Evolutionary conservation across 2,329 filamentous ascomycete species (phyloP).

Genomic region (Trichophyton verrucosum): DNA sequence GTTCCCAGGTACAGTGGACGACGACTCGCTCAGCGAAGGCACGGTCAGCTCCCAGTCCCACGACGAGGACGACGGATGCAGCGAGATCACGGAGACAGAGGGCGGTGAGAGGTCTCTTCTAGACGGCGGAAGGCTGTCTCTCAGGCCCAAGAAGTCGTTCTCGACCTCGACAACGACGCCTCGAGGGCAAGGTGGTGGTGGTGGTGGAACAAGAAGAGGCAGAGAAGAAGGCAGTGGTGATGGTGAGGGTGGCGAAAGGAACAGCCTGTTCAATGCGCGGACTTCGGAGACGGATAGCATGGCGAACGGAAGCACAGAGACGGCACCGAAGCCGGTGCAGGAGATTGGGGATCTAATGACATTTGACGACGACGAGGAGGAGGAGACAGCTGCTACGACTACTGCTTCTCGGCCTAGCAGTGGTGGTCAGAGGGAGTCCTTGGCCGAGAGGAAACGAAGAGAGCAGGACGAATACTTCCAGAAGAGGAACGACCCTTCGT

Average conservation of each 20-base stretch:
- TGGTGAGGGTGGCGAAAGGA: slow-evolving; percentile 14
- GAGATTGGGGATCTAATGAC: slow-evolving; percentile 9
- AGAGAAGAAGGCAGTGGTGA: slow-evolving; percentile 6
- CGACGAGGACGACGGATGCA: slow-evolving; percentile 44
- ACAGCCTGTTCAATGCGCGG: slow-evolving; percentile 24
- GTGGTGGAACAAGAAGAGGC: slow-evolving; percentile 18
- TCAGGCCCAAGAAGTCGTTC: slow-evolving; percentile 13
- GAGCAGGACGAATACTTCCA: slow-evolving; percentile 88
- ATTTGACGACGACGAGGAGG: too few species aligned
- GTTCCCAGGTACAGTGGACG: slow-evolving; percentile 40
- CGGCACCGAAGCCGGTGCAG: slow-evolving; percentile 24
- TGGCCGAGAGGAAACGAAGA: slow-evolving; percentile 59
- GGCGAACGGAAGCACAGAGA: slow-evolving; percentile 46
- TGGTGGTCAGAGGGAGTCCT: slow-evolving; percentile 39
- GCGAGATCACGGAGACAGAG: background rate
- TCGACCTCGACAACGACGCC: slow-evolving; percentile 8
- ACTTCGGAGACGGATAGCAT: slow-evolving; percentile 48
- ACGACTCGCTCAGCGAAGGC: slow-evolving; percentile 52
- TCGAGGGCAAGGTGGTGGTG: background rate
- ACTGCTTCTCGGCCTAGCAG: background rate
- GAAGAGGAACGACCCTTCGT: slow-evolving; percentile 78
- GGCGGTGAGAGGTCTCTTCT: background rate
- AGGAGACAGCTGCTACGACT: too few species aligned
- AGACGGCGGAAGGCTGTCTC: background rate
- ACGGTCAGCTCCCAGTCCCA: slow-evolving; percentile 46